Base-by-base conservation (phyloP, 2,329 filamentous ascomycete species). In the Fonsecaea erecta region DNA sequence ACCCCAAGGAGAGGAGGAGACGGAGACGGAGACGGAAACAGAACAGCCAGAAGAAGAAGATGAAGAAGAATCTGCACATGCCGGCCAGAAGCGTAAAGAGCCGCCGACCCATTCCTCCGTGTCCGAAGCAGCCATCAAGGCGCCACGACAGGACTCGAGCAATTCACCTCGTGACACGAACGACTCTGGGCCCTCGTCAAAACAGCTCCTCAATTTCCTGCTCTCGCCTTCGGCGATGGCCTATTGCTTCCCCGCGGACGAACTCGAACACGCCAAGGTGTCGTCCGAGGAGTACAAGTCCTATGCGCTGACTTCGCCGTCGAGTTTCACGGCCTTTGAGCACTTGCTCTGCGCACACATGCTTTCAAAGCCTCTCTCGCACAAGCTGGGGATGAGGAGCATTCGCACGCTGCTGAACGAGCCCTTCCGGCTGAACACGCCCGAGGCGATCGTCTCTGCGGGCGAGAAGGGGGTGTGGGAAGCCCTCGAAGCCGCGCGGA, bases 351-450 rank as follows among this genome's bases (percentile, higher is more conserved):
- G 75, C 62, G 79, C 80, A 8, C 73, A 80, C 34, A 73, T 82
- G 16, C 74, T 83, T 5, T 80, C 77, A 9, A 76, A 80, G 8
- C 79, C 80, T 0, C 80, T 82, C 52, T 76, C 76, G 11, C 80
- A 82, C 66, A 74, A 72, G 28, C 74, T 83, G 0, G 80, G 80
- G 12, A 72, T 81, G 48, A 74, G 80, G 12, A 75, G 77, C 1
- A 79, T 81, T 55, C 75, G 79, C 26, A 82, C 80, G 0, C 70
- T 82, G 14, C 74, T 82, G 48, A 82, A 81, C 65, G 68, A 74
- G 12, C 80, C 80, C 0, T 80, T 81, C 71, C 71, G 72, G 18
- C 73, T 82, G 24, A 81, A 78, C 61, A 72, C 75, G 8, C 78
- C 80, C 0, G 79, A 80, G 67, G 71, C 74, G 3, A 74, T 81